Conservation (phyloP, 2,329 filamentous ascomycete species). For the Colletotrichum camelliae region DNA sequence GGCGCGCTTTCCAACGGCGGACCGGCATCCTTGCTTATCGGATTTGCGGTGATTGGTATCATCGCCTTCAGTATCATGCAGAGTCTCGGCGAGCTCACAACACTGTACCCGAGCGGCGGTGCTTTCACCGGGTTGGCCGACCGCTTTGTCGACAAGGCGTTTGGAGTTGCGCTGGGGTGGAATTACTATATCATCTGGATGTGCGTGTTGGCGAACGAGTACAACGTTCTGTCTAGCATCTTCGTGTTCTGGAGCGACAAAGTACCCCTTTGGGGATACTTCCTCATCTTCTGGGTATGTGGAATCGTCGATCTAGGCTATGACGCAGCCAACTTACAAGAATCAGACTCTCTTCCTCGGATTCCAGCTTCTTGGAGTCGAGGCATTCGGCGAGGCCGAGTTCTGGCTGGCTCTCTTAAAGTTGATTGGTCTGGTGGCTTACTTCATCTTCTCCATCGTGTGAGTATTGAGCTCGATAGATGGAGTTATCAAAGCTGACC, state of each 20-base stretch:
- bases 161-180: slow-evolving; percentile 73
- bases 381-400: slow-evolving; percentile 79
- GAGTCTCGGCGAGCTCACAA: slow-evolving; percentile 76
- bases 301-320: not conserved
- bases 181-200: slow-evolving; percentile 75
- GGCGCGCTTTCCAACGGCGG: slow-evolving; percentile 72
- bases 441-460: slow-evolving; percentile 76
- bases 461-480: slow-evolving; percentile 27
- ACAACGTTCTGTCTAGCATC: slow-evolving; percentile 72
- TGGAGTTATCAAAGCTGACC: not conserved
- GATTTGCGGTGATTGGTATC: slow-evolving; percentile 74
- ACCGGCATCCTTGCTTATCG: slow-evolving; percentile 74
- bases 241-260: slow-evolving; percentile 69
- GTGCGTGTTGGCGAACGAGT: slow-evolving; percentile 71
- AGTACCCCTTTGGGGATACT: slow-evolving; percentile 70
- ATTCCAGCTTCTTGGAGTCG: slow-evolving; percentile 75
- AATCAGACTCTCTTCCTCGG: slow-evolving; percentile 60
- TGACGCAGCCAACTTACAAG: not conserved
- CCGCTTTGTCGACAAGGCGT: slow-evolving; percentile 73
- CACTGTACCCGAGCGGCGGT: slow-evolving; percentile 73
- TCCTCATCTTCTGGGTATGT: slow-evolving; percentile 73
- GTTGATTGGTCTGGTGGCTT: slow-evolving; percentile 71
- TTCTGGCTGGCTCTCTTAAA: slow-evolving; percentile 81
- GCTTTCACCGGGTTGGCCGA: slow-evolving; percentile 75
- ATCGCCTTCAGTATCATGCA: slow-evolving; percentile 75